Base-by-base conservation (phyloP, 768 basidiomycete species). In the Pleurotus giganteus region DNA sequence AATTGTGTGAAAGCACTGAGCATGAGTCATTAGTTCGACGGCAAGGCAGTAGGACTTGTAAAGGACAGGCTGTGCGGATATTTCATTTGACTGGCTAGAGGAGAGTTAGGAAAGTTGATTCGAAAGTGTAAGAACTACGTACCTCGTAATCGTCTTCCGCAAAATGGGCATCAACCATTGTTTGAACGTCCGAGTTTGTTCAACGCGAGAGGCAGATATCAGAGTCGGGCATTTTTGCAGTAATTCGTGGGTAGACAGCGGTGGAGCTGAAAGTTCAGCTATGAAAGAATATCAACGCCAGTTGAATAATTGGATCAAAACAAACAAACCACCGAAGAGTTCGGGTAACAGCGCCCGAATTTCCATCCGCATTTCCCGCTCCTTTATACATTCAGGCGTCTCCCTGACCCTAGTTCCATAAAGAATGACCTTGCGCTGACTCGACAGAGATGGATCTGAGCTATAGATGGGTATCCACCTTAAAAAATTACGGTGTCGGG, bases 91-190 rank as follows among this genome's bases (percentile, higher is more conserved):
- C 31, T 55, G 58, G 50, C 64, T 65, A n/a, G 15, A 23, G 21
- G 24, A 15, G 2, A 11, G 47, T 50, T 12, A 31, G 29, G 23
- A 31, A n/a, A 17, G 24, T 47, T 28, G 32, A 26, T 7, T 42
- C 23, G 36, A 26, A 31, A 15, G 17, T 6, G 39, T 0, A 15
- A 34, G 6, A 4, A 23, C 29, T 13, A 63, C 72, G 55, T 60
- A 88, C 88, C 69, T 74, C 7, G 70, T 56, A 11, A 86, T 69
- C 54, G 76, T 70, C 58, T 80, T 83, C 59, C 78, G 78, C 37
- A 88, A 74, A 23, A 83, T 72, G 2, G 90, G 91, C n/a, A 89
- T 65, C 28, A 93, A 72, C 91, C 91, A 93, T 45, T 83, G 79
- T 53, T 75, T 77, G 53, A 91, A 78, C 7, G 80, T 81, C 60